phyloP scores from a whole-genome alignment of 768 basidiomycete species.

The Austroboletus eburneus region DNA sequence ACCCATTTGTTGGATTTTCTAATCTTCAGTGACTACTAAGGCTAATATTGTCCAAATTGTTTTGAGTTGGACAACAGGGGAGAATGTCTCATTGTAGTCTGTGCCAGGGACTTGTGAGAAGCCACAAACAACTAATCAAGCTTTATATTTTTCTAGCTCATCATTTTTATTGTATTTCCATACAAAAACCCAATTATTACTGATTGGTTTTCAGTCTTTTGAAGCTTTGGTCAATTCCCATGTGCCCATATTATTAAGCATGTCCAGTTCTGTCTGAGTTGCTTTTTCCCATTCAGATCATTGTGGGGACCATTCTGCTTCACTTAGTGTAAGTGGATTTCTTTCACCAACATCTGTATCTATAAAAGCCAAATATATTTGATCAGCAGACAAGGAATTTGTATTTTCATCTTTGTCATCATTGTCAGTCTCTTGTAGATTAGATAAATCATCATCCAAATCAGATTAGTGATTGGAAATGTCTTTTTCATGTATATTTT shows the following conservation, averaged over 20 bases:
- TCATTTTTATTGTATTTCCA: constrained; percentile 5
- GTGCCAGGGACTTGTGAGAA: constrained; percentile 34
- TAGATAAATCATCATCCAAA: not conserved
- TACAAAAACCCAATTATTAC: constrained; percentile 29
- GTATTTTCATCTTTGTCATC: not conserved
- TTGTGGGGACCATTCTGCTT: not conserved
- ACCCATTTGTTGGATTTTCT: not conserved
- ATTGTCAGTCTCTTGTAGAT: not conserved
- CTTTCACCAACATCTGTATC: not conserved
- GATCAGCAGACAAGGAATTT: not conserved
- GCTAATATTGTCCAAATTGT: not conserved
- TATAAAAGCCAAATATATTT: not conserved
- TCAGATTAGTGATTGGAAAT: not conserved
- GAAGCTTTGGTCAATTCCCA: constrained; percentile 28
- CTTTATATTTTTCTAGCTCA: constrained; percentile 21
- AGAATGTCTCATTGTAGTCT: constrained; percentile 21
- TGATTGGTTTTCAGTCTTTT: constrained; percentile 18
- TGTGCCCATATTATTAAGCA: not conserved
- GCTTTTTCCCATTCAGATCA: constrained; percentile 5
- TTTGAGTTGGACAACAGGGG: not conserved
- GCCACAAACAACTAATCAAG: constrained; percentile 36
- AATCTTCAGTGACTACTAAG: not conserved
- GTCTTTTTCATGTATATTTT: no score
- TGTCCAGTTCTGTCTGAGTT: not conserved
- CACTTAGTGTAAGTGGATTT: not conserved